A percentile compares a stretch with the other conserved stretches of the same genome.
These are phyloP conservation scores for Metschnikowia sp. DNA, from an alignment of 805 yeast species.

Conservation along the genomic window DNA sequence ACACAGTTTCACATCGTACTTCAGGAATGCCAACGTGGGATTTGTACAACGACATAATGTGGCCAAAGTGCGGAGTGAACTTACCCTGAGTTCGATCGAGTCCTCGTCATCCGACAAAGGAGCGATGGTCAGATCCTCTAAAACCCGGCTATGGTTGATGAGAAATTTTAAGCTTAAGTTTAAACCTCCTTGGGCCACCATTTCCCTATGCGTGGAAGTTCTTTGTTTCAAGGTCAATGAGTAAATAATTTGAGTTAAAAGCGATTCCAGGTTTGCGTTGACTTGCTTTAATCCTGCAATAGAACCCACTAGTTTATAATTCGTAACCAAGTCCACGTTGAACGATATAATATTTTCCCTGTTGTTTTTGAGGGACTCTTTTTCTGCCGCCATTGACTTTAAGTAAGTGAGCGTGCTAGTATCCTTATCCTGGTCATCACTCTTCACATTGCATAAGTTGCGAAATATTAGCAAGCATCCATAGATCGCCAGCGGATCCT, in stretches of 20 bases:
- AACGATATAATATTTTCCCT: constrained; percentile 27
- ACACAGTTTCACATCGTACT: constrained; percentile 38
- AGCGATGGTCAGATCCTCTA: constrained; percentile 13
- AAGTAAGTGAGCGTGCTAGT: constrained; percentile 34
- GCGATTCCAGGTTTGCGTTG: constrained; percentile 4
- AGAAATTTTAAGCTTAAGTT: constrained; percentile 39
- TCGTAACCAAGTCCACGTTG: constrained; percentile 25
- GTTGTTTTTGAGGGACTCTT: constrained; percentile 16
- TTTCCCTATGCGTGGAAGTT: constrained; percentile 26
- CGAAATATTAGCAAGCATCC: constrained; percentile 42
- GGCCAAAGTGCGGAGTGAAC: constrained; percentile 43
- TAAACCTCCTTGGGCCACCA: constrained; percentile 47
- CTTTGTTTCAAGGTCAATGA: constrained; percentile 31
- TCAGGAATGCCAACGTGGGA: constrained; percentile 40
- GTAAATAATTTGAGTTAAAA: constrained; percentile 27
- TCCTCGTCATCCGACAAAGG: constrained; percentile 1
- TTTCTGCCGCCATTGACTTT: constrained; percentile 27
- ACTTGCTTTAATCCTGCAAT: constrained; percentile 4
- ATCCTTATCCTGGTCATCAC: constrained; percentile 23
- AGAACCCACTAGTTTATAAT: constrained; percentile 22
- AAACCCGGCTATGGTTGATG: constrained; percentile 25
- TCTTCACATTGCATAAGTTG: constrained; percentile 36
- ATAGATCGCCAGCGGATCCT: constrained; percentile 23
- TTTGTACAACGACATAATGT: constrained; percentile 43
- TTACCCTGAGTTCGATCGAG: constrained; percentile 19